phyloP scores from a whole-genome alignment of 257 asterid genomes.

The Scutellaria barbata region DNA sequence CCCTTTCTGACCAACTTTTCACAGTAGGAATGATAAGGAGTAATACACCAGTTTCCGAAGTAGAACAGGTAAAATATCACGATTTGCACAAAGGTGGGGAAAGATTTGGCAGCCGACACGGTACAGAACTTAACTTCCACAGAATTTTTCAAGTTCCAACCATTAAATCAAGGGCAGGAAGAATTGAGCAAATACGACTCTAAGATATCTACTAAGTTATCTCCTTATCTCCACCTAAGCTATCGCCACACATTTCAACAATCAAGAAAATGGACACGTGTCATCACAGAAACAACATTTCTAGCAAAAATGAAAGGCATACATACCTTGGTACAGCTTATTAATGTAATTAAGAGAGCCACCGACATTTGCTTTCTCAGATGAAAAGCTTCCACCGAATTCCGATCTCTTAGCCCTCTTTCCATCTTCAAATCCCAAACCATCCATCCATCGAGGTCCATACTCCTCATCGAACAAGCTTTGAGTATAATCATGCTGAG shows the following conservation, averaged over 20 bases:
- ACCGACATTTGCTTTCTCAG: conserved; percentile 44
- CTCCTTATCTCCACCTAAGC: neutral
- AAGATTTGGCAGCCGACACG: conserved; percentile 13
- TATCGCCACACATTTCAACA: conserved; percentile 2
- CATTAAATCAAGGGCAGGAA: neutral
- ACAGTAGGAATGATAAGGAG: neutral
- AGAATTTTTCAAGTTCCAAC: conserved; percentile 23
- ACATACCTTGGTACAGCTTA: conserved; percentile 58
- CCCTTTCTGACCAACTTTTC: neutral
- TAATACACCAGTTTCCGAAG: conserved; percentile 1
- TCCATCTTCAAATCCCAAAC: conserved; percentile 53
- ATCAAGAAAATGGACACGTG: neutral
- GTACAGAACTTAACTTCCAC: neutral
- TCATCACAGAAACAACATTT: conserved; percentile 4
- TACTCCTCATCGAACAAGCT: conserved; percentile 66
- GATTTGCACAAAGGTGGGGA: neutral
- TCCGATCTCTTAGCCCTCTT: conserved; percentile 52
- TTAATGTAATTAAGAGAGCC: conserved; percentile 45
- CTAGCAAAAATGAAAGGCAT: conserved; percentile 10
- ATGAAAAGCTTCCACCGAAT: conserved; percentile 41
- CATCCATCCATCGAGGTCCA: conserved; percentile 52
- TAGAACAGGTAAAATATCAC: neutral
- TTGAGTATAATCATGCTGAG: conserved; percentile 62
- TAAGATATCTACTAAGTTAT: neutral
- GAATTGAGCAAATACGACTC: neutral